phyloP scores from a whole-genome alignment of 176 grass and related monocot species.

The Lolium multiflorum region DNA sequence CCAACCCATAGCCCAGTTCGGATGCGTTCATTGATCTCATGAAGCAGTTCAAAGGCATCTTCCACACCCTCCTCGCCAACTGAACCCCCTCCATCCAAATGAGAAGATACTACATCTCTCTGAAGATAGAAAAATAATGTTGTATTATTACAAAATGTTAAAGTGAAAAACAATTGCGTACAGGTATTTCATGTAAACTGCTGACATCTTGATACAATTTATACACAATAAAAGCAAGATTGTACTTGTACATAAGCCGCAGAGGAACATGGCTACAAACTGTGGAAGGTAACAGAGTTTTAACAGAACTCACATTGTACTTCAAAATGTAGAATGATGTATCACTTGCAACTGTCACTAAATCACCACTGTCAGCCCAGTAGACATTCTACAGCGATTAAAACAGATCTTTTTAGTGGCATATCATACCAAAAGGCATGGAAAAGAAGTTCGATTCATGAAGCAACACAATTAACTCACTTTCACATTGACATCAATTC shows the following conservation, averaged over 20 bases:
- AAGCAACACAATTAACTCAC: conserved; percentile 33
- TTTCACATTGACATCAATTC: conserved; percentile 97
- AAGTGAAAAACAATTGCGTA: conserved; percentile 4
- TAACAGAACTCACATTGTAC: conserved; percentile 82
- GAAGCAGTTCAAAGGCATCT: conserved; percentile 98
- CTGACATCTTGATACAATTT: conserved; percentile 8
- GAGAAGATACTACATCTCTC: conserved; percentile 92
- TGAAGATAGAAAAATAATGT: conserved; percentile 40
- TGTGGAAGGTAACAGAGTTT: conserved; percentile 11
- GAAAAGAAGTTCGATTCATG: conserved; percentile 6
- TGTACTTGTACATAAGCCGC: conserved; percentile 9
- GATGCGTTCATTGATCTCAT: conserved; percentile 97
- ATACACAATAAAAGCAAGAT: not conserved
- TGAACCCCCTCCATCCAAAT: conserved; percentile 84
- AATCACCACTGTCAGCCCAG: conserved; percentile 96
- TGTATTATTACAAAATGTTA: conserved; percentile 34
- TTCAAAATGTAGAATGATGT: conserved; percentile 98
- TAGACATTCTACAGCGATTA: conserved; percentile 81
- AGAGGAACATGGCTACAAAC: conserved; percentile 27
- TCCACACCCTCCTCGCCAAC: conserved; percentile 91
- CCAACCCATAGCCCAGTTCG: conserved; percentile 99
- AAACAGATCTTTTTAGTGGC: not conserved
- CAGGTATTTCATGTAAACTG: not conserved
- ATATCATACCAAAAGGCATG: conserved; percentile 25
- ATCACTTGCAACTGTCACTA: conserved; percentile 92